Evolutionary conservation across 805 yeast genomes (phyloP).

Genomic region (Huiozyma sinensis): DNA sequence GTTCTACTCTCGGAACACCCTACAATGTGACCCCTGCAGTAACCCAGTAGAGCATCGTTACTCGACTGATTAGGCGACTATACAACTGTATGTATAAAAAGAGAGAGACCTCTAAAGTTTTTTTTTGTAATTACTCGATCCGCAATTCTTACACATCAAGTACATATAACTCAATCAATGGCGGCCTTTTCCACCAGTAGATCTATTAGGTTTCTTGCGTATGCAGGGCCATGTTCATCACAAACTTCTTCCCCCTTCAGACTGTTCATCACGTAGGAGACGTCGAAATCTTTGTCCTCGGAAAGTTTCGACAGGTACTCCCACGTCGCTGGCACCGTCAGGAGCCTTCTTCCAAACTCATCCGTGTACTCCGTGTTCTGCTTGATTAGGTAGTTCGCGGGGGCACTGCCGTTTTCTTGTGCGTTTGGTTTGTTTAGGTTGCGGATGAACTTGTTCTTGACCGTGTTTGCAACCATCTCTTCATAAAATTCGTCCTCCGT

Average conservation of each 20-base stretch:
- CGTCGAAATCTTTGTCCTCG: constrained; percentile 41
- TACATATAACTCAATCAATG: background rate
- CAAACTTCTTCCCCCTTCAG: constrained; percentile 62
- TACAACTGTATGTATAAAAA: too few relatives aligned
- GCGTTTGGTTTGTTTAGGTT: background rate
- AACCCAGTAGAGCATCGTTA: too few relatives aligned
- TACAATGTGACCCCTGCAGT: too few relatives aligned
- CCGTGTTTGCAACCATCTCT: constrained; percentile 9
- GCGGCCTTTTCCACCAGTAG: constrained; percentile 5
- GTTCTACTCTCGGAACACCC: too few relatives aligned
- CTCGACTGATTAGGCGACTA: too few relatives aligned
- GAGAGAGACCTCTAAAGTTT: too few relatives aligned
- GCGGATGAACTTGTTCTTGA: background rate
- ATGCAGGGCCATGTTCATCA: constrained; percentile 55
- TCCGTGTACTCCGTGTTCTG: constrained; percentile 7
- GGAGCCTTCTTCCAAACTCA: constrained; percentile 33
- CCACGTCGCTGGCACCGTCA: constrained; percentile 76
- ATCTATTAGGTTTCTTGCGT: constrained; percentile 15
- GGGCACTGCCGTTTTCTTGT: constrained; percentile 1
- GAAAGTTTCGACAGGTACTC: constrained; percentile 51
- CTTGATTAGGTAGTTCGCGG: constrained; percentile 1
- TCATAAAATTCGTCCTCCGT: constrained; percentile 19
- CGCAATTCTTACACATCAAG: too few relatives aligned
- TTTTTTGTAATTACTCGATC: too few relatives aligned
- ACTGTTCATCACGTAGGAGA: constrained; percentile 43